phyloP scores from a whole-genome alignment of 2,329 filamentous ascomycete species.

The Fragosphaeria purpurea region DNA sequence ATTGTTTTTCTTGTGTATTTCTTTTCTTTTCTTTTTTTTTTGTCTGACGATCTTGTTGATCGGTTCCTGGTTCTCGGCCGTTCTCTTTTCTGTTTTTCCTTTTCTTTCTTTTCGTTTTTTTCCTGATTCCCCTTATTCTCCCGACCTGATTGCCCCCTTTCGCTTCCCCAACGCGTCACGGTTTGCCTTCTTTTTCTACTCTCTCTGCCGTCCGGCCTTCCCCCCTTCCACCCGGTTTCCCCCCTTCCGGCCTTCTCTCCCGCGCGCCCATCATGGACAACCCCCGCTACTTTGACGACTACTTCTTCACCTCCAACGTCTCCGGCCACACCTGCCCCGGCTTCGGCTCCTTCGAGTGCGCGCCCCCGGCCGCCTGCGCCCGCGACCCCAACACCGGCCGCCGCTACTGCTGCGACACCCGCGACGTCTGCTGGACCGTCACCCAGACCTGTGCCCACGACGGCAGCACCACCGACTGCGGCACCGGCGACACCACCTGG shows the following conservation, averaged over 20 bases:
- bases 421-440: slow-evolving; percentile 12
- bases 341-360: slow-evolving; percentile 6
- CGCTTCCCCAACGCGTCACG: too few relatives aligned
- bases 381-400: slow-evolving; percentile 13
- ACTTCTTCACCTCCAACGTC: slow-evolving; percentile 12
- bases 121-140: background rate
- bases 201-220: background rate
- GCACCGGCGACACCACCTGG: slow-evolving; percentile 8
- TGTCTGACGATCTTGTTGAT: background rate
- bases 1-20: background rate
- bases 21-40: background rate
- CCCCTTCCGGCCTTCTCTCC: background rate
- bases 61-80: background rate
- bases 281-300: slow-evolving; percentile 9
- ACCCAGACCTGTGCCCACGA: slow-evolving; percentile 7
- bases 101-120: background rate
- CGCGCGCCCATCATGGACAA: slow-evolving; percentile 2
- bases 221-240: background rate
- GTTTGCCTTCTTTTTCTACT: too few relatives aligned
- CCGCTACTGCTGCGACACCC: slow-evolving; percentile 11
- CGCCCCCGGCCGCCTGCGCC: slow-evolving; percentile 12
- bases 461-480: slow-evolving; percentile 12
- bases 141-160: background rate
- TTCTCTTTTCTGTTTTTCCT: background rate
- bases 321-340: slow-evolving; percentile 9